Evolutionary conservation across 2,329 filamentous ascomycete species (phyloP), one percentile per base, ranked within the genome.

Genomic region (Epicoccum nigrum): DNA sequence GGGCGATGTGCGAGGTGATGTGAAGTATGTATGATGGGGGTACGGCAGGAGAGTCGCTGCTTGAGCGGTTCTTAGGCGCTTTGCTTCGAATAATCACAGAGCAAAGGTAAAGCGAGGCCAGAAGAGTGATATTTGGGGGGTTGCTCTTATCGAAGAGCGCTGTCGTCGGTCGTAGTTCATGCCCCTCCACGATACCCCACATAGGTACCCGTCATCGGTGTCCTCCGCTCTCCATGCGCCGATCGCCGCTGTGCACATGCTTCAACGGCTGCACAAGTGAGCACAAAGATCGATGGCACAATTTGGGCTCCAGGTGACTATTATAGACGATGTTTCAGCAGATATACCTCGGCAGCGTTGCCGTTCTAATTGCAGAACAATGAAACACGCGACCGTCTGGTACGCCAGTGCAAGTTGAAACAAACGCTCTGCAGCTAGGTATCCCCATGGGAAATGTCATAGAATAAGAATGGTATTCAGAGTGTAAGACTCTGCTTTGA

Each of bases 141-240:
- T 28, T 12, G 5, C 4, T 15, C 16, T 17, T 8, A n/a, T 35
- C 11, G n/a, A 19, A 38, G 17, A 30, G 35, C 23, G n/a, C 23
- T 27, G 12, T 28, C 27, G 25, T 32, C 19, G 31, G 32, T 43
- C 13, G 19, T 16, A 43, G 30, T 11, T 37, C 11, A 8, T 51
- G 49, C 49, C 43, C 49, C 49, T 52, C 49, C 38, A 34, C 42
- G 45, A 20, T 37, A 46, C 49, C 38, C 49, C 49, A 52, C 49
- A 43, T 21, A 15, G 20, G 19, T 25, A 23, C 15, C 23, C 15
- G 28, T 12, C 34, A 32, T 52, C 49, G 49, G 49, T 34, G 32
- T 46, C 39, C 43, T 42, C 49, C 43, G 43, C 35, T 23, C 43
- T 52, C 43, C 38, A 43, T 32, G 33, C 49, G 49, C 49, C 49